phyloP scores from a whole-genome alignment of 2,329 filamentous ascomycete genomes.

The Pseudocercospora eumusae region DNA sequence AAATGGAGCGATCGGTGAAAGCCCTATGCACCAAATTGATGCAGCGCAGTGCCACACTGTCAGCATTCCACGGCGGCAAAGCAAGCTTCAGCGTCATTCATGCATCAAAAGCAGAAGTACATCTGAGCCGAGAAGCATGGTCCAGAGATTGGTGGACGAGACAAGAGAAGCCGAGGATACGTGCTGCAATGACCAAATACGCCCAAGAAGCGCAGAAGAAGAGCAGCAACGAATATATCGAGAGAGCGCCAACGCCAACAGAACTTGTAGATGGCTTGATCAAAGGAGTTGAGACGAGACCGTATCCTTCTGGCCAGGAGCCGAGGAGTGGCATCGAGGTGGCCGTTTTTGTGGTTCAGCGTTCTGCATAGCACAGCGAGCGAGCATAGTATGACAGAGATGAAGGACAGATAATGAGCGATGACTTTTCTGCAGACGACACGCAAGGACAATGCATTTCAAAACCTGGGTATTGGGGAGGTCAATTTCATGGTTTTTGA shows the following conservation, averaged over 20 bases:
- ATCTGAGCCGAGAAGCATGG: conserved; percentile 58
- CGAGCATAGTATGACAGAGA: conserved; percentile 14
- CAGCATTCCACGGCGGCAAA: conserved; percentile 38
- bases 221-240: conserved; percentile 38
- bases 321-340: conserved; percentile 52
- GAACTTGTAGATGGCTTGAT: conserved; percentile 61
- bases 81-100: conserved; percentile 48
- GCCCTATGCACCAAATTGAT: conserved; percentile 34
- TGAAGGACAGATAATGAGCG: conserved; percentile 9
- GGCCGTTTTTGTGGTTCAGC: conserved; percentile 50
- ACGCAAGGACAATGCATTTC: not conserved
- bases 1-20: conserved; percentile 30
- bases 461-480: not conserved
- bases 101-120: conserved; percentile 53
- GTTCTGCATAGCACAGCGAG: conserved; percentile 30
- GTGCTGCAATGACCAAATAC: conserved; percentile 51
- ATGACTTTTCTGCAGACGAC: not conserved
- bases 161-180: conserved; percentile 62
- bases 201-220: conserved; percentile 49
- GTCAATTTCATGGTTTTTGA: not conserved
- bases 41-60: conserved; percentile 33
- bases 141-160: conserved; percentile 63
- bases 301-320: conserved; percentile 49
- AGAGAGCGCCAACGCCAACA: conserved; percentile 46
- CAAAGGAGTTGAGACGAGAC: conserved; percentile 57